Percentiles rank a stretch among this genome's conserved stretches.
Conservation (phyloP, 345 rosid genomes). For the Streptanthus diversifolius region DNA sequence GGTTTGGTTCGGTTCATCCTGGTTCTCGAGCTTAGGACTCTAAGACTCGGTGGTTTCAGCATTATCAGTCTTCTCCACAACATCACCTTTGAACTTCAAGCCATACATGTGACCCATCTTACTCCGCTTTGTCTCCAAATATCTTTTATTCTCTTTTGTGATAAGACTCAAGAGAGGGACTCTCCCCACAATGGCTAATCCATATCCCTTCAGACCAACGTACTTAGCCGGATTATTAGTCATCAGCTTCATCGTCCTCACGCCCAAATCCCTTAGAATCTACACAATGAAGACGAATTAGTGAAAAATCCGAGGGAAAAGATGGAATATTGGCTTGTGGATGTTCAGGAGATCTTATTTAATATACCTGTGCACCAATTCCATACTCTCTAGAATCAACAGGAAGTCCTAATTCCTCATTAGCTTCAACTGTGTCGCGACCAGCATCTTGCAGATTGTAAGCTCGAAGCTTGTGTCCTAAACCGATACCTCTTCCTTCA, state of each 20-base stretch:
- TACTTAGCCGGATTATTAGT: constrained; percentile 87
- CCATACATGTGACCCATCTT: constrained; percentile 84
- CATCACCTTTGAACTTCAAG: constrained; percentile 35
- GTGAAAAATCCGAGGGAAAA: no score
- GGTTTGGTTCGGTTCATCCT: neutral
- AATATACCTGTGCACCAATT: constrained; percentile 85
- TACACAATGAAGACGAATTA: constrained; percentile 23
- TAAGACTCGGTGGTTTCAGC: constrained; percentile 1
- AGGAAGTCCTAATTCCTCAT: constrained; percentile 83
- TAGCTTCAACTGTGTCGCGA: constrained; percentile 86
- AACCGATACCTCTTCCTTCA: constrained; percentile 89
- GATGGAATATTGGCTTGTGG: neutral
- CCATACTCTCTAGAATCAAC: constrained; percentile 97
- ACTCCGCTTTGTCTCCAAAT: constrained; percentile 63
- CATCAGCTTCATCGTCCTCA: constrained; percentile 85
- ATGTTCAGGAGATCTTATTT: neutral
- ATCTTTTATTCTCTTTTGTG: constrained; percentile 68
- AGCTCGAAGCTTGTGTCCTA: constrained; percentile 88
- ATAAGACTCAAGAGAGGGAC: constrained; percentile 68
- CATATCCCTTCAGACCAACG: constrained; percentile 76
- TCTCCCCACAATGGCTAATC: constrained; percentile 59
- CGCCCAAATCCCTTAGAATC: constrained; percentile 76
- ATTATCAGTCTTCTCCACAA: constrained; percentile 25
- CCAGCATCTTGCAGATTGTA: constrained; percentile 88
- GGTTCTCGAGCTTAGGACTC: neutral